A percentile compares a stretch with the other conserved stretches of the same genome.
Evolutionary conservation across 2,329 filamentous ascomycete genomes (phyloP).

Genomic region (Fonsecaea multimorphosa): DNA sequence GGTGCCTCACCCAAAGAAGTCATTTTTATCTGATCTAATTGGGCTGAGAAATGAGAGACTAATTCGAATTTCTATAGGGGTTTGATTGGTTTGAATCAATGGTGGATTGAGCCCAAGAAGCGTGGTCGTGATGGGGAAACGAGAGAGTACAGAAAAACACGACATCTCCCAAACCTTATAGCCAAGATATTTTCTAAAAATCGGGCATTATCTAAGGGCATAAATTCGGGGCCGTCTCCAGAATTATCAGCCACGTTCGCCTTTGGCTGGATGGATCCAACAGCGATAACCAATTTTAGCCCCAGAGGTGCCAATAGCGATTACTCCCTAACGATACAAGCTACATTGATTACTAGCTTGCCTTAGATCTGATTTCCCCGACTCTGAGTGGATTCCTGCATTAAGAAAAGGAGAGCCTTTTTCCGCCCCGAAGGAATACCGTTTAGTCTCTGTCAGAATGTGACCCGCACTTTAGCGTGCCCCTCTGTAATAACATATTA

Average conservation of each 20-base stretch:
- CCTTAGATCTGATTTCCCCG: not conserved
- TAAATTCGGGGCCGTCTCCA: not conserved
- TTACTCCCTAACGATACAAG: not conserved
- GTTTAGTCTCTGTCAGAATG: not conserved
- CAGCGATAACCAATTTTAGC: not conserved
- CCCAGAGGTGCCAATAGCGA: not conserved
- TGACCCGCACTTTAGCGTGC: not conserved
- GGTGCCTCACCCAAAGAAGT: too few species aligned
- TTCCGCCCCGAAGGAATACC: not conserved
- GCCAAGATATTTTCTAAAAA: not conserved
- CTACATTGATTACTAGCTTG: not conserved
- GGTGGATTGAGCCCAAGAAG: not conserved
- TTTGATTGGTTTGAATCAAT: not conserved
- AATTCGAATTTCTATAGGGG: too few species aligned
- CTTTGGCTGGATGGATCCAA: not conserved
- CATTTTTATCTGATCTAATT: too few species aligned
- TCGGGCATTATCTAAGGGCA: not conserved
- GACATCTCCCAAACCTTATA: not conserved
- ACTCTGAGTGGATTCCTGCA: not conserved
- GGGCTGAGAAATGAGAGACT: too few species aligned
- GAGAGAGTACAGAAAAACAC: not conserved
- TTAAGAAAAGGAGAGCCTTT: not conserved
- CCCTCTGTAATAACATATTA: not conserved
- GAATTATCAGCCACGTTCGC: not conserved
- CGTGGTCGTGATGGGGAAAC: not conserved